These are phyloP conservation scores for Curvularia hawaiiensis DNA, from an alignment of 2,329 filamentous ascomycete species.

Conservation along the genomic window DNA sequence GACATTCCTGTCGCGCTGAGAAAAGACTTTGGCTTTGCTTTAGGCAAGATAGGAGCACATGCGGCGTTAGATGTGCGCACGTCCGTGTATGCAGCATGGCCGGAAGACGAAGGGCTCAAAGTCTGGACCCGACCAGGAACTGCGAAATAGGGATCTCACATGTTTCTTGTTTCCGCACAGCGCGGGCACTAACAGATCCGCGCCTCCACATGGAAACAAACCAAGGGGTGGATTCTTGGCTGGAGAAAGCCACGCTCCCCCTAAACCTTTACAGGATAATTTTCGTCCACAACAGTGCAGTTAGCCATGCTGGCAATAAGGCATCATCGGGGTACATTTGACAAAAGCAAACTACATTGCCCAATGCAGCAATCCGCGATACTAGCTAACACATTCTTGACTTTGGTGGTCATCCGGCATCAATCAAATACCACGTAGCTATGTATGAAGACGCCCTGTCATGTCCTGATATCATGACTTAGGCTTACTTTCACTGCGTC, in stretches of 20 bases:
- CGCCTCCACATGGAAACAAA: conserved; percentile 3
- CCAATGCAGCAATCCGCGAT: neutral
- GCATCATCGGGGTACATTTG: neutral
- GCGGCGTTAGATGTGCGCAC: neutral
- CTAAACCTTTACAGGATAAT: neutral
- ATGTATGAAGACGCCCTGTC: neutral
- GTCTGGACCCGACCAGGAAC: conserved; percentile 3
- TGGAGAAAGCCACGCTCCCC: conserved; percentile 4
- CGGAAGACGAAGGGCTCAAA: neutral
- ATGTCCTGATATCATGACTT: neutral
- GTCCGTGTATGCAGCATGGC: neutral
- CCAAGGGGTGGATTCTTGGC: conserved; percentile 11
- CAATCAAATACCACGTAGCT: neutral
- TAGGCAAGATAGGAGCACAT: neutral
- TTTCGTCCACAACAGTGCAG: neutral
- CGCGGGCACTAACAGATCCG: conserved; percentile 13
- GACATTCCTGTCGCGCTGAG: neutral
- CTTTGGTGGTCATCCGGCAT: no score
- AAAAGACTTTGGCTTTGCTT: neutral
- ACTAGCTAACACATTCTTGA: neutral
- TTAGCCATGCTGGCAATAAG: neutral
- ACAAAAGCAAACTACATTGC: neutral
- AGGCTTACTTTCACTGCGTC: neutral
- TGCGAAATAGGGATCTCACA: conserved; percentile 1
- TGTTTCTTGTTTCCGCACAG: conserved; percentile 7